phyloP scores from a whole-genome alignment of 257 asterid species.

The Petunia axillaris region DNA sequence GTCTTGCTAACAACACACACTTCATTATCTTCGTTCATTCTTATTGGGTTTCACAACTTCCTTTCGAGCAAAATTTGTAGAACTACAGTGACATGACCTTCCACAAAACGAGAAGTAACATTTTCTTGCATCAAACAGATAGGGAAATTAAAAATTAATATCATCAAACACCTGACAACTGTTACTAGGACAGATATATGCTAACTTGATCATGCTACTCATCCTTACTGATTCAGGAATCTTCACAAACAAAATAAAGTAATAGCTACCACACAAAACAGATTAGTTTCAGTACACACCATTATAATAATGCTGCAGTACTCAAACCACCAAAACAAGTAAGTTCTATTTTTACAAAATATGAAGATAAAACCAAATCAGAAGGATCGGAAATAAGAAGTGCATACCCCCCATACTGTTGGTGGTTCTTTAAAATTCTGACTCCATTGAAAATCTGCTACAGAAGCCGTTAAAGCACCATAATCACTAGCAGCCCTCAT shows the following conservation, averaged over 20 bases:
- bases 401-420: slow-evolving; percentile 92
- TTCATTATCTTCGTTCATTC: background rate
- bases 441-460: slow-evolving; percentile 93
- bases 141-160: background rate
- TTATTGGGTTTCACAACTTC: background rate
- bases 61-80: background rate
- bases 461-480: slow-evolving; percentile 92
- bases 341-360: background rate
- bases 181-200: slow-evolving; percentile 11
- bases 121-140: slow-evolving; percentile 11
- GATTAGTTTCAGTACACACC: background rate
- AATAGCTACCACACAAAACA: background rate
- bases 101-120: background rate
- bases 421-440: slow-evolving; percentile 98
- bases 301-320: background rate
- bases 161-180: background rate
- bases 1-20: background rate
- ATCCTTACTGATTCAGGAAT: slow-evolving; percentile 2
- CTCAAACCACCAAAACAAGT: background rate
- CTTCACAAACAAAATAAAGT: background rate
- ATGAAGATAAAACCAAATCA: background rate
- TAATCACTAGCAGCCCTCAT: slow-evolving; percentile 99
- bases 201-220: background rate
- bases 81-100: background rate
- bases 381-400: slow-evolving; percentile 1